phyloP scores from a whole-genome alignment of 257 asterid species.

The Plantago elongata region DNA sequence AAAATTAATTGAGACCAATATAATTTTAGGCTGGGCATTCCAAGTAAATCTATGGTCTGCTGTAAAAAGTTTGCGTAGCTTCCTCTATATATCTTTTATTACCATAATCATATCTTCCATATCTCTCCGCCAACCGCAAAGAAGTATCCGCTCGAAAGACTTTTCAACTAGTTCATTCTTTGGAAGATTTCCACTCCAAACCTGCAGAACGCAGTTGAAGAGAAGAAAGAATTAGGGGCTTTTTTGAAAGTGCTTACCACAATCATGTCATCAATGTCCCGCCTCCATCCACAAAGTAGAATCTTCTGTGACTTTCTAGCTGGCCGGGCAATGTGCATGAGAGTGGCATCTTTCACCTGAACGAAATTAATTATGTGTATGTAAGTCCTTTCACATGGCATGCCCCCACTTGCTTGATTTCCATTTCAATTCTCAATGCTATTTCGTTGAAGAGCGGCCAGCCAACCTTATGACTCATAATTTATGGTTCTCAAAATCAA shows the following conservation, averaged over 20 bases:
- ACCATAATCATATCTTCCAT: conserved; percentile 94
- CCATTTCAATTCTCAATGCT: conserved; percentile 41
- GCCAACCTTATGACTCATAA: conserved; percentile 26
- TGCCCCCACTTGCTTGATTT: conserved; percentile 42
- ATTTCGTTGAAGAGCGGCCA: conserved; percentile 47
- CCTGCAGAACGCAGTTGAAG: conserved; percentile 83
- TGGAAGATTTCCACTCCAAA: conserved; percentile 63
- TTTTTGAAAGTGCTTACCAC: conserved; percentile 71
- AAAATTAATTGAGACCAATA: conserved; percentile 20
- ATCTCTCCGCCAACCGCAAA: conserved; percentile 96
- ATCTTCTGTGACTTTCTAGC: conserved; percentile 90
- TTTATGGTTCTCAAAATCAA: conserved; percentile 19
- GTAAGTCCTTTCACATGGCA: conserved; percentile 53
- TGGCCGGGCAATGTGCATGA: conserved; percentile 62
- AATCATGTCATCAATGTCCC: conserved; percentile 97
- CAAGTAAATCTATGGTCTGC: conserved; percentile 28
- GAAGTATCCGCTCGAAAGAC: conserved; percentile 76
- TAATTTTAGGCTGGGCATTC: conserved; percentile 21
- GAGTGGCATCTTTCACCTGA: conserved; percentile 85
- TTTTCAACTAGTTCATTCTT: conserved; percentile 51
- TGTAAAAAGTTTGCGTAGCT: conserved; percentile 33
- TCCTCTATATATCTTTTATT: conserved; percentile 33
- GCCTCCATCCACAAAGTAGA: conserved; percentile 96
- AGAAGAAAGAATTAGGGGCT: conserved; percentile 70
- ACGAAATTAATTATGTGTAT: conserved; percentile 66